Conservation (phyloP, 2,329 filamentous ascomycete species). For the Nannizzia gypsea region DNA sequence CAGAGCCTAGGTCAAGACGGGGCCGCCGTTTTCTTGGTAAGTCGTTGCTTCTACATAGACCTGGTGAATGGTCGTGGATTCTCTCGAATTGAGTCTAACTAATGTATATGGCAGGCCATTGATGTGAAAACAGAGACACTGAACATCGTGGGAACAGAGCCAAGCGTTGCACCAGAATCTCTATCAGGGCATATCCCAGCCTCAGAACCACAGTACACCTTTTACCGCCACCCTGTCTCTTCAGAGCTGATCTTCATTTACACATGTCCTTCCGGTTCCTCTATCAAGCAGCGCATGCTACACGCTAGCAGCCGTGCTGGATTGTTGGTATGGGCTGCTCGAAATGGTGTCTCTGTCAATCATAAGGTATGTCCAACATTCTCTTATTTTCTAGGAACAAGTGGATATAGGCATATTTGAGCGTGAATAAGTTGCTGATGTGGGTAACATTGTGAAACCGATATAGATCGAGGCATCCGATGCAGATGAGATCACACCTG, state of each 20-base stretch:
- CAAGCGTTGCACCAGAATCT: slow-evolving; percentile 32
- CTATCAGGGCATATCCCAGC: slow-evolving; percentile 40
- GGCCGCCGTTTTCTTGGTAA: slow-evolving; percentile 39
- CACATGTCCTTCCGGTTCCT: slow-evolving; percentile 49
- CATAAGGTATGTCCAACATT: slow-evolving; percentile 38
- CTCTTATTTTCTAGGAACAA: slow-evolving; percentile 5
- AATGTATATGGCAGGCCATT: slow-evolving; percentile 24
- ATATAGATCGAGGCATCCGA: slow-evolving; percentile 46
- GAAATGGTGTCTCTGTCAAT: slow-evolving; percentile 44
- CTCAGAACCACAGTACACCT: slow-evolving; percentile 48
- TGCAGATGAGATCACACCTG: slow-evolving; percentile 45
- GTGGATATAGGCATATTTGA: neutral
- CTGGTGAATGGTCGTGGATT: neutral
- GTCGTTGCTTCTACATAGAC: slow-evolving; percentile 15
- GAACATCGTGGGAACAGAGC: slow-evolving; percentile 37
- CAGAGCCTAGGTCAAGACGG: slow-evolving; percentile 23
- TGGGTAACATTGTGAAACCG: neutral
- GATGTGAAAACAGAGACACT: slow-evolving; percentile 43
- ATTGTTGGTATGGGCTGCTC: slow-evolving; percentile 43
- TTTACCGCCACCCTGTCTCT: slow-evolving; percentile 44
- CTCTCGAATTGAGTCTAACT: slow-evolving; percentile 15
- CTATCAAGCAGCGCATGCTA: slow-evolving; percentile 55
- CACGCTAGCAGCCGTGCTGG: slow-evolving; percentile 48
- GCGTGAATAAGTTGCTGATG: neutral
- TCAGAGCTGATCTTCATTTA: slow-evolving; percentile 49